Percentiles rank a stretch among this genome's conserved stretches.
phyloP scores from a whole-genome alignment of 768 basidiomycete species.

The Leccinum variicolor region DNA sequence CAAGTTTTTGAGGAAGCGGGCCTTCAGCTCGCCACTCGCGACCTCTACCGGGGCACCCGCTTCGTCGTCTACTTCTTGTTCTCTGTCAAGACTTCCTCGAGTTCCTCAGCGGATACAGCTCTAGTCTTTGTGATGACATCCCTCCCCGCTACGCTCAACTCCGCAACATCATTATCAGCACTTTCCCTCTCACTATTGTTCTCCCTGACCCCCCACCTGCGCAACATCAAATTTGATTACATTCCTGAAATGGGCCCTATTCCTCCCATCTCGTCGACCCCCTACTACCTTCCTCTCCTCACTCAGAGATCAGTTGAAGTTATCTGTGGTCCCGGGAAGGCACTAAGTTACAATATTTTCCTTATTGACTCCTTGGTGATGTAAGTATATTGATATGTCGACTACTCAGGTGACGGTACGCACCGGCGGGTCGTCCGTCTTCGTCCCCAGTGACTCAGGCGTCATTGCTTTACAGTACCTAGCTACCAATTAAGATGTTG shows the following conservation, averaged over 20 bases:
- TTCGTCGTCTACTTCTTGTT: conserved; percentile 89
- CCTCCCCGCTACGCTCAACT: conserved; percentile 93
- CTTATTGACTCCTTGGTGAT: conserved; percentile 90
- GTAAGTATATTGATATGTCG: too few relatives aligned
- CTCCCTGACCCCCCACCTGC: conserved; percentile 85
- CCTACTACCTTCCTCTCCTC: conserved; percentile 62
- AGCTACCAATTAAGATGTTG: too few relatives aligned
- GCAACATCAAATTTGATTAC: conserved; percentile 66
- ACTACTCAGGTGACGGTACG: too few relatives aligned
- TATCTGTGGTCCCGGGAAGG: conserved; percentile 44
- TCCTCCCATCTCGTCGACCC: conserved; percentile 83
- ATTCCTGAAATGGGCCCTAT: conserved; percentile 90
- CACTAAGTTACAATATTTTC: conserved; percentile 71
- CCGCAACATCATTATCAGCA: conserved; percentile 93
- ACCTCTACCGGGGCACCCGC: too few relatives aligned
- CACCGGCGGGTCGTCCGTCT: too few relatives aligned
- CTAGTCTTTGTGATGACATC: conserved; percentile 90
- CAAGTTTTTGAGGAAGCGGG: too few relatives aligned
- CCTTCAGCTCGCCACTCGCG: too few relatives aligned
- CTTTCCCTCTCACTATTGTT: conserved; percentile 78
- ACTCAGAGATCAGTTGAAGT: conserved; percentile 71
- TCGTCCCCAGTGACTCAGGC: too few relatives aligned
- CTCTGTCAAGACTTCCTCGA: conserved; percentile 98
- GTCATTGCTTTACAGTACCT: too few relatives aligned
- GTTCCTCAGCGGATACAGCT: conserved; percentile 95